Evolutionary conservation across 2,329 filamentous ascomycete species (phyloP).

Genomic region (Pyrenophora seminiperda): DNA sequence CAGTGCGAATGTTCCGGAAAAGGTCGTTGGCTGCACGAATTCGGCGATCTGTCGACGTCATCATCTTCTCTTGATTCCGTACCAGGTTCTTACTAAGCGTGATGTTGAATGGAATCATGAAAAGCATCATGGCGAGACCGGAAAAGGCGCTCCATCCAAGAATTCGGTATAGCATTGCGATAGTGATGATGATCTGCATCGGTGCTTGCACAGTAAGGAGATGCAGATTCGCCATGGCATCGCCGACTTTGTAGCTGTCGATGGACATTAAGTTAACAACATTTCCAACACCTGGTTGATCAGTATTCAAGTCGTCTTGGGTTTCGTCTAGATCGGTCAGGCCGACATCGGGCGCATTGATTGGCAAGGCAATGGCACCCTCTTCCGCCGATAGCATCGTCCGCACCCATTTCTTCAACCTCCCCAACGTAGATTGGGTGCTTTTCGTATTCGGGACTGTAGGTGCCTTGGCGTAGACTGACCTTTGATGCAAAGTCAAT

Average conservation of each 20-base stretch:
- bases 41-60: not conserved
- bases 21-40: not conserved
- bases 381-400: not conserved
- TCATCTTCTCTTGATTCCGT: slow-evolving; percentile 1
- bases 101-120: not conserved
- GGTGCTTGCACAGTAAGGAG: not conserved
- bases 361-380: not conserved
- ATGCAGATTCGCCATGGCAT: slow-evolving; percentile 1
- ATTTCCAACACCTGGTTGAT: not conserved
- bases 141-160: not conserved
- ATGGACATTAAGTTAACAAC: slow-evolving; percentile 1
- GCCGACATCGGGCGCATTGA: not conserved
- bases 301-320: not conserved
- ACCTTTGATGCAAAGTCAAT: not conserved
- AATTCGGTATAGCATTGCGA: not conserved
- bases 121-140: not conserved
- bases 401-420: not conserved
- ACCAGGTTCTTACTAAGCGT: not conserved
- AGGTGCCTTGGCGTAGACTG: not conserved
- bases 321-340: not conserved
- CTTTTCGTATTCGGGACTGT: not conserved
- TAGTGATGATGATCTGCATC: not conserved
- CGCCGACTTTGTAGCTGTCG: slow-evolving; percentile 1
- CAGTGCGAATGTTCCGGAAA: slow-evolving; percentile 1
- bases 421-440: not conserved